Base-by-base conservation (phyloP, 441 rosid genomes). In the Capsella rubella region DNA sequence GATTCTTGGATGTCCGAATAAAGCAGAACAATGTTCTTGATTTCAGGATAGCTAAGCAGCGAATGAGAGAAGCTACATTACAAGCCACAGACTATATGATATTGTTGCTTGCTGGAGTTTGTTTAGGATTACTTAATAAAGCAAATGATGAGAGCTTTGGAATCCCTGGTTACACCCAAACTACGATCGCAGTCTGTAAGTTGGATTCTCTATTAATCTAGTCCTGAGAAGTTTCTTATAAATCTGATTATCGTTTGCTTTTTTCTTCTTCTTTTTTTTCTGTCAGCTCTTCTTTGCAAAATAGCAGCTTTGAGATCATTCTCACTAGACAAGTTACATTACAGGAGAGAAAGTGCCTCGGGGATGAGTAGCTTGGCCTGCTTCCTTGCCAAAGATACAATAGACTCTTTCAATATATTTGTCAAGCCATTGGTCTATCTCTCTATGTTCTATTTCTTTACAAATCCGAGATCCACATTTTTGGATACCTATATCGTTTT, bases 111-210 rank as follows among this genome's bases (percentile, higher is more conserved):
- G 99, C 96, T 49, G 99, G 97, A 57, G 95, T 88, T 64, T 92
- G 97, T 89, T 82, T 95, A 78, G 99, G 98, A 68, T 83, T 96
- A 52, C 78, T 95, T 50, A 80, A 83, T 55, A 84, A 85, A 80
- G 78, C 67, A 37, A 84, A 86, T n/a, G 97, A 92, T 68, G 81
- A 84, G 78, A 86, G 79, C 71, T 89, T 95, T 32, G 98, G 98
- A 62, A 84, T 81, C 21, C 69, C 79, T 40, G 93, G 96, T 74
- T 95, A 91, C 54, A 83, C 87, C 47, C 85, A 92, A 37, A 86
- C 98, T 28, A 89, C 89, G 43, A 95, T 92, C 54, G 99, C 96
- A 42, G 92, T 95, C 47, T 95, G 98, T 91, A 86, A 92, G 98
- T 87, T 58, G 14, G 35, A 43, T 61, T 5, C 27, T 12, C 28